These are phyloP conservation scores for Pleurotus pulmonarius DNA, from an alignment of 768 basidiomycete species.

Conservation along the genomic window DNA sequence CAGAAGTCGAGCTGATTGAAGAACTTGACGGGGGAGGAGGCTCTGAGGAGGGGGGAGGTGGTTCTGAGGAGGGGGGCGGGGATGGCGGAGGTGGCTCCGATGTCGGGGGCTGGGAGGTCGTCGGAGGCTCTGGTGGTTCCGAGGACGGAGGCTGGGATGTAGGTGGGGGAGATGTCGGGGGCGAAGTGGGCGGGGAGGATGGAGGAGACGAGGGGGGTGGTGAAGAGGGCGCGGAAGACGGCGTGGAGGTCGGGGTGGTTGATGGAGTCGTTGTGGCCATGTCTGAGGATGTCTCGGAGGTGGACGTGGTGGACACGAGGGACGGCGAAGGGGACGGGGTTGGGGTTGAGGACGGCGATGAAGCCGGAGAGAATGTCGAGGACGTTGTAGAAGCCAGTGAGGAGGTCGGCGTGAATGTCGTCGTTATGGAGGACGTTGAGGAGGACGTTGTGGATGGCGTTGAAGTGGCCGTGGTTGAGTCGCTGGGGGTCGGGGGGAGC, in stretches of 20 bases:
- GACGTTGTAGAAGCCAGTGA: constrained; percentile 42
- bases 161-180: constrained; percentile 14
- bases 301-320: constrained; percentile 17
- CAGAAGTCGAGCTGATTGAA: neutral
- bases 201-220: constrained; percentile 10
- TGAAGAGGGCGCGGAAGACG: constrained; percentile 1
- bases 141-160: constrained; percentile 13
- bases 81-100: neutral
- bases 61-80: constrained; percentile 10
- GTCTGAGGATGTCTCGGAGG: constrained; percentile 8
- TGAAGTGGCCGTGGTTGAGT: constrained; percentile 50
- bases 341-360: constrained; percentile 11
- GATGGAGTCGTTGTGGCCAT: neutral
- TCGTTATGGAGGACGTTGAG: constrained; percentile 39
- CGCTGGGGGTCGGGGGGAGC: constrained; percentile 29
- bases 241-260: neutral
- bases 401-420: constrained; percentile 27
- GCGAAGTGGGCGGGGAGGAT: constrained; percentile 15
- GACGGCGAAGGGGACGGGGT: constrained; percentile 14
- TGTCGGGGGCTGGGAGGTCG: neutral
- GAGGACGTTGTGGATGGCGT: constrained; percentile 25
- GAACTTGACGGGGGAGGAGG: neutral
- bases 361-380: constrained; percentile 9
- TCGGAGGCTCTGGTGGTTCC: neutral
- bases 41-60: constrained; percentile 10